Base-by-base conservation (phyloP, 2,329 filamentous ascomycete species). In the Trichoderma brevicompactum region DNA sequence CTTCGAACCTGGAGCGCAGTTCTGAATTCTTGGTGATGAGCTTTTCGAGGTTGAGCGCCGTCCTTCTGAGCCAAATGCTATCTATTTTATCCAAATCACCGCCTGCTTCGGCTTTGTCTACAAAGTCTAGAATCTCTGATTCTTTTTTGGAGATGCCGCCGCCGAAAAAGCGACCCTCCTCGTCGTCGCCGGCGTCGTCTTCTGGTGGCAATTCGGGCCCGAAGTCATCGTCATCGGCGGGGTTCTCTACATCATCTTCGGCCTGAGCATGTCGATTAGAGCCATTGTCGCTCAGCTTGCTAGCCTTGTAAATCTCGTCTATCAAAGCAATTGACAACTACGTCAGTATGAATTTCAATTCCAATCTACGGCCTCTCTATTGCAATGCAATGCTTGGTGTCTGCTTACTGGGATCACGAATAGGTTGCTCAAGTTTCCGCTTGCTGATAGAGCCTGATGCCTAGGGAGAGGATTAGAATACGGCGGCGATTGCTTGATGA, bases 131-230 rank as follows among this genome's bases (percentile, higher is more conserved):
- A 19, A 95, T 92, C 71, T 93, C 87, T 2, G 88, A 89, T 69
- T 96, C 92, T 70, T 92, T 85, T 65, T 89, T 85, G 32, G 90
- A 92, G 71, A 99, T 90, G 40, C 95, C 95, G 62, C 93, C 92
- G 49, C 94, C 95, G 72, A 97, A 99, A 81, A 99, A 99, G 10
- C 95, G 89, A 1, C 94, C 95, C 69, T 96, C 95, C 61, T 97
- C 92, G 71, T 97, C 94, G 70, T 94, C 91, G 52, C 74, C 75
- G 82, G 79, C 67, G 2, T 84, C 80, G 54, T 87, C 83, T 8
- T 80, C 80, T 10, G 85, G 84, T 1, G 82, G 80, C 28, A 76
- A 69, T 3, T 77, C 72, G 36, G 81, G 81, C 15, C 81, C 81
- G 66, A 79, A 79, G 54, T 85, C 86, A 41, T 79, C 78, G 48